Evolutionary conservation across 306 rosid species (phyloP), one percentile per base, ranked within the genome.

Genomic region (Inga laurina): DNA sequence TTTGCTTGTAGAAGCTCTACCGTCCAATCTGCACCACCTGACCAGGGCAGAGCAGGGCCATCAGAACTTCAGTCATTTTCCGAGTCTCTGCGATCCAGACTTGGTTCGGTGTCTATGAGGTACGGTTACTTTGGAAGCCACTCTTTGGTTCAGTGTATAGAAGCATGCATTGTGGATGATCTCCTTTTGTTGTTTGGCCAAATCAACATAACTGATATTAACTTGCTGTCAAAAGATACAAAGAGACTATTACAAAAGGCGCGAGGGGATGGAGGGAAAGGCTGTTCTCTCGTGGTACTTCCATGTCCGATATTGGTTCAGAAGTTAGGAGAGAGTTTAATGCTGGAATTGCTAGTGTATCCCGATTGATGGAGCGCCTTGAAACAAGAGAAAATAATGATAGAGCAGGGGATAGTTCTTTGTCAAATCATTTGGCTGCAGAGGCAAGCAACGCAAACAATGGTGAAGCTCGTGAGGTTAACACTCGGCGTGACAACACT

Each of bases 181-280:
- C n/a, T 41, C 4, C 59, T 15, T 10, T 39, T 10, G 12, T 8
- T 71, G 15, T 70, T 74, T 84, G 54, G 5, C 16, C 37, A 27
- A 48, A 35, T 80, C 19, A 44, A 30, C 85, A 62, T 32, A 59
- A 78, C 49, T 82, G 79, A 71, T 39, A n/a, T 85, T 62, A 72
- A 48, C 65, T 79, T 72, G 46, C 85, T 48, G 61, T 45, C 57
- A 13, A 96, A 72, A 72, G 99, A 87, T 97, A 97, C 88, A 94
- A 91, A 83, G 99, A 97, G 77, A 91, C 97, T 5, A 78, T 97
- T 81, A 90, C 99, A 68, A 97, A 91, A 86, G 90, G 94, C 19
- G 84, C 97, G 21, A 89, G 88, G 90, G 97, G 95, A 70, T 94
- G 98, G 97, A 94, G 77, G 86, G 97, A 97, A 81, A 90, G 87